Base-by-base conservation (phyloP, 768 basidiomycete species). In the Pholiota molesta region DNA sequence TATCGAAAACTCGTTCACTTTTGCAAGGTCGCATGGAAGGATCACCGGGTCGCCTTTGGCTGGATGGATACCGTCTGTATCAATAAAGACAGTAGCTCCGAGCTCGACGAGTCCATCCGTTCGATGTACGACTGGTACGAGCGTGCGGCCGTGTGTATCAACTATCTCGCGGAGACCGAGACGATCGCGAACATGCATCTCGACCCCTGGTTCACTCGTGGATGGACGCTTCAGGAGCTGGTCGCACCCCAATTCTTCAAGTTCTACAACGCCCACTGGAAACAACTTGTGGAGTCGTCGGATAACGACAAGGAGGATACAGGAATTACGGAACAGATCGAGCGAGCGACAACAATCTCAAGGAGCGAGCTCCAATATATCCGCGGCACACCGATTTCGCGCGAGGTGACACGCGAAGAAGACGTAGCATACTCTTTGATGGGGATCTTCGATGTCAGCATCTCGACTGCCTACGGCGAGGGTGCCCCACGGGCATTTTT, bases 381-480 rank as follows among this genome's bases (percentile, higher is more conserved):
- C 10, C 19, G 26, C 4, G 45, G 26, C 2, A 5, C 17, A 3
- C 26, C 45, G 14, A 52, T 52, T 16, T 52, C 51, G 26, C 26
- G 52, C 5, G 16, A 33, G 17, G 52, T 53, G 10, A 53, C 52
- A 31, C 26, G 52, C 2, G 52, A 31, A 33, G 52, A 53, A 14
- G 52, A 53, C 8, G n/a, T 31, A 1, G 16, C 29, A 17, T 53
- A 53, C 17, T 29, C 52, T 19, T 31, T 53, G 17, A 53, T 53
- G 52, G 52, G 52, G n/a, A 16, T 53, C 21, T 53, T 53, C 35
- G 29, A 26, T 13, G 29, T 53, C 31, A 53, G 52, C 31, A 53
- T 53, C 16, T 31, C 52, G 5, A 35, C 31, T 5, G 52, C 52
- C 2, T 53, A 53, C 17, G 52, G 52, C 26, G 52, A 53, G 52